Conservation (phyloP, 768 basidiomycete genomes). For the Serendipita sp. region DNA sequence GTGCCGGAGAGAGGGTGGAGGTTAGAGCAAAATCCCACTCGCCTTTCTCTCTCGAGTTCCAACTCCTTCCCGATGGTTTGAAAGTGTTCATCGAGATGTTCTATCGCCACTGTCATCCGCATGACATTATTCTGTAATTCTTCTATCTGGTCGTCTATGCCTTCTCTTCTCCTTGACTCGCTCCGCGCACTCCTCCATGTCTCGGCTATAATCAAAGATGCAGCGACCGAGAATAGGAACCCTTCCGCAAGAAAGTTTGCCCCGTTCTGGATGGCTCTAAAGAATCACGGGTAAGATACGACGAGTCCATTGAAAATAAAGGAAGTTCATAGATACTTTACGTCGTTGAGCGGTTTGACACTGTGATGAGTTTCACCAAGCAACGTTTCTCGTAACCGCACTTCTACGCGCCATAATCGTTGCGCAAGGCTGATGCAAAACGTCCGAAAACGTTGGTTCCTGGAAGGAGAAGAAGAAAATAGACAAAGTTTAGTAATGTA, state of each 20-base stretch:
- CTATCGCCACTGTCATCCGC: constrained; percentile 25
- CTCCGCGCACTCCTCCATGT: constrained; percentile 58
- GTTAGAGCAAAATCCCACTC: constrained; percentile 11
- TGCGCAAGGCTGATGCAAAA: constrained; percentile 65
- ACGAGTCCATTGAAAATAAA: not conserved
- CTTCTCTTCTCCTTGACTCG: constrained; percentile 51
- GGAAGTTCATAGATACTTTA: constrained; percentile 31
- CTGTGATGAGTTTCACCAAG: constrained; percentile 60
- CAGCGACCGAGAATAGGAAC: constrained; percentile 66
- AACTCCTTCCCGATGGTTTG: constrained; percentile 25
- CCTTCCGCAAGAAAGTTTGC: constrained; percentile 75
- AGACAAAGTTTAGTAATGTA: not conserved
- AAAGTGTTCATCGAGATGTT: constrained; percentile 17
- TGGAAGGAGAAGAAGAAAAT: constrained; percentile 15
- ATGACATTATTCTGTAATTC: constrained; percentile 32
- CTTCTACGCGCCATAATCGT: constrained; percentile 56
- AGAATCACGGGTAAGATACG: not conserved
- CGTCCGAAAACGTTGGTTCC: constrained; percentile 56
- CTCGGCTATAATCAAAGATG: constrained; percentile 57
- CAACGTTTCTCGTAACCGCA: constrained; percentile 54
- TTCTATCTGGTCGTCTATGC: constrained; percentile 56
- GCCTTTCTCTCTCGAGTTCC: constrained; percentile 36
- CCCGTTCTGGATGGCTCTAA: constrained; percentile 71
- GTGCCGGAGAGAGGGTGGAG: no score
- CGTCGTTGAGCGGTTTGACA: constrained; percentile 63